Base-by-base conservation (phyloP, 495 filamentous ascomycete genomes). In the Aspergillus cristatus region DNA sequence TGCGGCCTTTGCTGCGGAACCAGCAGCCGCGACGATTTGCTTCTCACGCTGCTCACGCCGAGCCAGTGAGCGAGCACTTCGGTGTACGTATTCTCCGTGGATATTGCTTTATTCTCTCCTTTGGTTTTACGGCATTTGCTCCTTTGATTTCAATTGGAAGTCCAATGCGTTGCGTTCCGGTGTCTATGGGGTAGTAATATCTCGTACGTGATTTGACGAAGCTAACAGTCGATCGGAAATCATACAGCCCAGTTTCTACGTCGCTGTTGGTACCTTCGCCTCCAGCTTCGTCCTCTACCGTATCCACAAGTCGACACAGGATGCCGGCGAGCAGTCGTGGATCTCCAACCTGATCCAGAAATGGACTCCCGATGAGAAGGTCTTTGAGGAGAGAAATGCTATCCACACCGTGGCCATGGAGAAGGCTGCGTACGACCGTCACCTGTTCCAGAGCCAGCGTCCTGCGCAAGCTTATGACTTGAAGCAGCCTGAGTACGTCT, bases 401-500 rank as follows among this genome's bases (percentile, higher is more conserved):
- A 50, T 81, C 38, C 83, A 81, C 52, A 79, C 76, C 4, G 59
- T 56, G 24, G 70, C 74, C 47, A 55, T 85, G 35, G 81, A 86
- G 66, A 78, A 79, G 60, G 83, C 82, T 14, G 84, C 75, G 14
- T 51, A 62, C 33, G 80, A 87, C 55, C 65, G 75, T 50, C 74
- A 78, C 47, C 53, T 88, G 48, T 84, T 84, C 48, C 57, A 72
- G 30, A 75, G 71, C 52, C 64, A 73, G 40, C 60, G 48, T 20
- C 60, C 60, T 37, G 62, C 50, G 24, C 57, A 62, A 42, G 46
- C 55, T 41, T 55, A 75, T 20, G 66, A 73, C 7, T 53, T 87
- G 63, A 74, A 55, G 54, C 78, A 76, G 51, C 76, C 75, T 26
- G 84, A 89, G 83, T 87, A 73, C 51, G 81, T 71, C 38, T 25